Conservation (phyloP, 805 yeast species). For the Komagataella phaffii region DNA sequence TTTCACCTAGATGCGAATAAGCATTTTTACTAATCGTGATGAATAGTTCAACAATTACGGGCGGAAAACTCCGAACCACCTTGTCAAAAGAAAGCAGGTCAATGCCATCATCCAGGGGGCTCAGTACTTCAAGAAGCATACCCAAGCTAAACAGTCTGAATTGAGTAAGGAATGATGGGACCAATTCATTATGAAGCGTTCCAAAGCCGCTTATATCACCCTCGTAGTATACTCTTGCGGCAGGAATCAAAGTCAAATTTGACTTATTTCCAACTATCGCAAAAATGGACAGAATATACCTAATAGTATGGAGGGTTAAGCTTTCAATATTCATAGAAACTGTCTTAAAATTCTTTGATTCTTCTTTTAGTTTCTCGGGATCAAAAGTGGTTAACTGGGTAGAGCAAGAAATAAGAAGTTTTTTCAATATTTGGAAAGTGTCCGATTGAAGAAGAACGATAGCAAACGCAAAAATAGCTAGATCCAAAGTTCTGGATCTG, state of each 20-base stretch:
- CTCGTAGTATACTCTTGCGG: constrained; percentile 24
- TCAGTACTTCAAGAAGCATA: constrained; percentile 21
- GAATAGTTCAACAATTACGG: constrained; percentile 28
- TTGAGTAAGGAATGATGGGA: constrained; percentile 22
- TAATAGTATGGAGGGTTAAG: constrained; percentile 22
- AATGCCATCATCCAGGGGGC: constrained; percentile 6
- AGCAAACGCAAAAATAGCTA: constrained; percentile 1
- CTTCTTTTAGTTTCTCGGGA: constrained; percentile 12
- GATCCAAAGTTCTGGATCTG: constrained; percentile 12
- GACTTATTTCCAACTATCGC: constrained; percentile 29
- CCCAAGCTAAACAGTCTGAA: constrained; percentile 25
- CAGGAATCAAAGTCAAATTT: constrained; percentile 16
- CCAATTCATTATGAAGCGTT: constrained; percentile 13
- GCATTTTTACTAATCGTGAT: constrained; percentile 29
- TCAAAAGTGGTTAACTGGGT: constrained; percentile 10
- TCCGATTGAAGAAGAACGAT: constrained; percentile 5
- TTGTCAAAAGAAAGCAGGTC: constrained; percentile 5
- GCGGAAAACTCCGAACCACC: constrained; percentile 15
- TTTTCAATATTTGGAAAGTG: constrained; percentile 6
- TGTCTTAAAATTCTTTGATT: constrained; percentile 20
- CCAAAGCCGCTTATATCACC: constrained; percentile 15
- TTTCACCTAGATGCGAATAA: constrained; percentile 23
- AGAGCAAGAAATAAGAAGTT: constrained; percentile 10
- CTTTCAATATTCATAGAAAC: constrained; percentile 19
- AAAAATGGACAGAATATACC: constrained; percentile 28